These are phyloP conservation scores for Spirogloea muscicola DNA, from an alignment of 139 green algal species.

Conservation along the genomic window DNA sequence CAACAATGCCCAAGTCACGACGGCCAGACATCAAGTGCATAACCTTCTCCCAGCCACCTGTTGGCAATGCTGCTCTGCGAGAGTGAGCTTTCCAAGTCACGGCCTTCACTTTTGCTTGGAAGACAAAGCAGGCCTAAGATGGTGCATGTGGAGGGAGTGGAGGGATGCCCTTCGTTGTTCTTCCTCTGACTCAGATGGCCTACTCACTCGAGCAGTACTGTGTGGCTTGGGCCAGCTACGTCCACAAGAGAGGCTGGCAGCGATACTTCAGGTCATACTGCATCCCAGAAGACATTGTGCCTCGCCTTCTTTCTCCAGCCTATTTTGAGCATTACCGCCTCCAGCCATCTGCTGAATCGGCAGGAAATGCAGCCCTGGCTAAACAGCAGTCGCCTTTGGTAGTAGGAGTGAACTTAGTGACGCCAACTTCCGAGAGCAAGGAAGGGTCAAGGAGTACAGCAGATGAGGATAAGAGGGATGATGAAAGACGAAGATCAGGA, in stretches of 20 bases:
- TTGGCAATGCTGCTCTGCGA: conserved; percentile 20
- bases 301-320: conserved; percentile 14
- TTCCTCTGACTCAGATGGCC: too few species aligned
- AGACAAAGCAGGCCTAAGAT: too few species aligned
- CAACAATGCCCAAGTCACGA: not conserved
- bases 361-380: not conserved
- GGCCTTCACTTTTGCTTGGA: too few species aligned
- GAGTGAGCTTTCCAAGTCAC: conserved; percentile 22
- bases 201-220: too few species aligned
- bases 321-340: conserved; percentile 21
- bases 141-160: too few species aligned
- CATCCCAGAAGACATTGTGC: conserved; percentile 19
- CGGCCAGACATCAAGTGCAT: conserved; percentile 21
- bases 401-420: not conserved
- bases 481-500: not conserved
- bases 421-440: not conserved
- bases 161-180: too few species aligned
- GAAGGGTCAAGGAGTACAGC: not conserved
- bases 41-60: conserved; percentile 27
- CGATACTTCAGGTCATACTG: conserved; percentile 7
- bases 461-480: not conserved
- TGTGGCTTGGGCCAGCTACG: too few species aligned
- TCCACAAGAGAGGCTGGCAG: conserved; percentile 1
- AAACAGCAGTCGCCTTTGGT: not conserved
- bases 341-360: not conserved